Conservation (phyloP, 73 alveolate genomes). For the Paramecium tetraurelia region DNA sequence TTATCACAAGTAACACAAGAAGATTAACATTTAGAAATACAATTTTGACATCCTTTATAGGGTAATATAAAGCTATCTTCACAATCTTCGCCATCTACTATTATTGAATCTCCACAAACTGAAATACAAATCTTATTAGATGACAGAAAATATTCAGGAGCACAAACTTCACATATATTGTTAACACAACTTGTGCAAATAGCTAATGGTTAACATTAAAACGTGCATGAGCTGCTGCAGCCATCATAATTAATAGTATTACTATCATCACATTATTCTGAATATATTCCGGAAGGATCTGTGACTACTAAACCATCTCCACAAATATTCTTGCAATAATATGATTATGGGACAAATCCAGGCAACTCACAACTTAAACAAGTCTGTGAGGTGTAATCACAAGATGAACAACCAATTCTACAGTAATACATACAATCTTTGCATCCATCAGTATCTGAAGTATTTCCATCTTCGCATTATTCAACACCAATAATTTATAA, state of each 20-base stretch:
- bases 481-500: background rate
- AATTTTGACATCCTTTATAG: slow-evolving; percentile 56
- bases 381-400: background rate
- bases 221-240: slow-evolving; percentile 66
- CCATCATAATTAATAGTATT: slow-evolving; percentile 62
- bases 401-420: background rate
- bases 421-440: background rate
- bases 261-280: slow-evolving; percentile 68
- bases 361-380: background rate
- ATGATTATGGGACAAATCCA: background rate
- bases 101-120: slow-evolving; percentile 32
- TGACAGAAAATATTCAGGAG: slow-evolving; percentile 49
- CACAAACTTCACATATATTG: background rate
- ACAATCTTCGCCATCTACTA: slow-evolving; percentile 48
- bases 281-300: background rate
- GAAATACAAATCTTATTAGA: slow-evolving; percentile 7
- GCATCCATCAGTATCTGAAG: background rate
- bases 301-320: background rate
- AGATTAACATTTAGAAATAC: background rate
- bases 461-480: background rate
- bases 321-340: background rate
- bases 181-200: slow-evolving; percentile 66
- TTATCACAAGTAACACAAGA: background rate
- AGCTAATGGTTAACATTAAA: slow-evolving; percentile 63
- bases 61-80: slow-evolving; percentile 46